Conservation (phyloP, 1,284 basidiomycete genomes). For the Sporisorium sorghi region DNA sequence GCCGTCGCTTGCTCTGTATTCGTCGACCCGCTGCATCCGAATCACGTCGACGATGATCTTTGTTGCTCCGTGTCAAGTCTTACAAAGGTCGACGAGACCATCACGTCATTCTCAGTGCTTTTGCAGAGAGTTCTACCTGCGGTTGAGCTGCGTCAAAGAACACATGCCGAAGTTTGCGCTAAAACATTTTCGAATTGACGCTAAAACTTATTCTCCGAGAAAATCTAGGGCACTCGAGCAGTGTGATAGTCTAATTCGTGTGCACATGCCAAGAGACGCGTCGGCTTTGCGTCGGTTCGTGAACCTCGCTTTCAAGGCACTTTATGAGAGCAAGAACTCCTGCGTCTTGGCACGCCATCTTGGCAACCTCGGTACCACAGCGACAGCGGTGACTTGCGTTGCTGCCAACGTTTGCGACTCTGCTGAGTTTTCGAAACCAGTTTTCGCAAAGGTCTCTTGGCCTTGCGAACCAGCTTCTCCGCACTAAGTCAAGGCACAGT, state of each 20-base stretch:
- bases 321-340: constrained; percentile 42
- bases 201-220: constrained; percentile 36
- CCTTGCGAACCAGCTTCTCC: neutral
- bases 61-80: neutral
- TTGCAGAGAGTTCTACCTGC: no score
- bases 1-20: neutral
- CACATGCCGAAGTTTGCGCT: constrained; percentile 5
- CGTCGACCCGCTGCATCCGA: neutral
- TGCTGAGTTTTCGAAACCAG: no score
- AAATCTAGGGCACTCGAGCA: neutral
- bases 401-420: neutral
- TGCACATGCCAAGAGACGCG: constrained; percentile 38
- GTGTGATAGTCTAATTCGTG: constrained; percentile 9
- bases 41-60: neutral
- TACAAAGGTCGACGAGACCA: no score
- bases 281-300: constrained; percentile 12
- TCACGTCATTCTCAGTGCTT: neutral
- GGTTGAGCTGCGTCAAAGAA: no score
- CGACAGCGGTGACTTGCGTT: neutral
- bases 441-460: neutral
- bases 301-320: neutral
- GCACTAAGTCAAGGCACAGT: neutral
- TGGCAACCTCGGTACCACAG: neutral
- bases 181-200: constrained; percentile 3
- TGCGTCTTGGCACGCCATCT: constrained; percentile 1